phyloP scores from a whole-genome alignment of 1,284 basidiomycete species.

The Naganishia liquefaciens region DNA sequence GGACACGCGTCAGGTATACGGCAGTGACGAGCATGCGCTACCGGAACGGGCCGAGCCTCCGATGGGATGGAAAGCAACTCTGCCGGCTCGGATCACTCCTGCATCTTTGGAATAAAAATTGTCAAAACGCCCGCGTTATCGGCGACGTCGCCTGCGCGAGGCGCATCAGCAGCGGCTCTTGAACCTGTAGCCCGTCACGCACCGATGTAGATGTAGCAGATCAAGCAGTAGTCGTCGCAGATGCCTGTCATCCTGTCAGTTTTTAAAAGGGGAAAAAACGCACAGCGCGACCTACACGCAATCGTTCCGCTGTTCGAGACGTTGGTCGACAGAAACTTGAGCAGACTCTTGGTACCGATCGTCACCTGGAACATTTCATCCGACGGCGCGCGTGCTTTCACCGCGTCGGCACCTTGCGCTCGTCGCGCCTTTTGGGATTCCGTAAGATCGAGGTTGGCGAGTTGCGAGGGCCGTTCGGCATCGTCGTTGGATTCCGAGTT shows the following conservation, averaged over 20 bases:
- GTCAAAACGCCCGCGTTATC: slow-evolving; percentile 83
- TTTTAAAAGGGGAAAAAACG: background rate
- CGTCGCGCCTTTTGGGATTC: background rate
- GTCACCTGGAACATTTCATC: slow-evolving; percentile 66
- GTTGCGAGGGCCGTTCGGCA: slow-evolving; percentile 14
- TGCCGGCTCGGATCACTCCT: slow-evolving; percentile 4
- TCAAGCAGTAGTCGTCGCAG: slow-evolving; percentile 79
- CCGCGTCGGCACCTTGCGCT: background rate
- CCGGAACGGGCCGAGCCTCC: too few species aligned
- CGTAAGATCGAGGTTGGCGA: slow-evolving; percentile 7
- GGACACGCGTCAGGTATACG: too few species aligned
- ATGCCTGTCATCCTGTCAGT: slow-evolving; percentile 61
- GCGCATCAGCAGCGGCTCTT: background rate
- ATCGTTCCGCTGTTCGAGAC: slow-evolving; percentile 83
- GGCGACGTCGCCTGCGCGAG: slow-evolving; percentile 62
- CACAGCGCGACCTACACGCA: slow-evolving; percentile 63
- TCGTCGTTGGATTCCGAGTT: slow-evolving; percentile 9
- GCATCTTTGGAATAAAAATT: slow-evolving; percentile 70
- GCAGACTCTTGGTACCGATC: slow-evolving; percentile 71
- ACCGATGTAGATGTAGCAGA: slow-evolving; percentile 85
- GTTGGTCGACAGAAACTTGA: slow-evolving; percentile 80
- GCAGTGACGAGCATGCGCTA: too few species aligned
- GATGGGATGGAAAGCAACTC: too few species aligned
- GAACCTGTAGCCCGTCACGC: slow-evolving; percentile 23
- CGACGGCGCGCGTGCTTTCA: slow-evolving; percentile 47